Evolutionary conservation across 805 yeast genomes (phyloP).

Genomic region (Tetrapisispora nanseiensis): DNA sequence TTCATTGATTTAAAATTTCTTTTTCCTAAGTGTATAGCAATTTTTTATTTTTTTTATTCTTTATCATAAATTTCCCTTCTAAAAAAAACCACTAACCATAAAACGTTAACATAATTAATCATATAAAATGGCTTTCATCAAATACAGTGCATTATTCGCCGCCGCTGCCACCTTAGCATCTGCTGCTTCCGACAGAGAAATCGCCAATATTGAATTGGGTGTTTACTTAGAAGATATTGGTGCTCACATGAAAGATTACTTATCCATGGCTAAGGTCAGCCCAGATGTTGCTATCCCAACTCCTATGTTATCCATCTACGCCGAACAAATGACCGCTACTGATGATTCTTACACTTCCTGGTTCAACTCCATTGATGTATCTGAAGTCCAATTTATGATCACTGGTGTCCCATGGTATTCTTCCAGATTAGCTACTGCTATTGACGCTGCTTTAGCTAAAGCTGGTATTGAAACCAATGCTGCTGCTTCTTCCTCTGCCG

Average conservation of each 20-base stretch:
- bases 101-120: too few species aligned
- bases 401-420: slow-evolving; percentile 16
- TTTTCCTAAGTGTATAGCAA: too few species aligned
- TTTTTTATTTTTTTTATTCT: not conserved
- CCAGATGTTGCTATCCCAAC: slow-evolving; percentile 9
- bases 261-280: slow-evolving; percentile 6
- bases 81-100: not conserved
- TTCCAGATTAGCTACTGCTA: slow-evolving; percentile 5
- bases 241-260: slow-evolving; percentile 9
- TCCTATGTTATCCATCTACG: slow-evolving; percentile 8
- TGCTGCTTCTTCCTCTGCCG: not conserved
- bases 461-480: slow-evolving; percentile 2
- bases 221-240: slow-evolving; percentile 13
- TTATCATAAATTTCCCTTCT: not conserved
- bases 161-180: slow-evolving; percentile 9
- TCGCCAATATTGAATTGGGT: slow-evolving; percentile 10
- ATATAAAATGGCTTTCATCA: slow-evolving; percentile 3
- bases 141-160: slow-evolving; percentile 3
- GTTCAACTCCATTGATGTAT: slow-evolving; percentile 19
- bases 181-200: slow-evolving; percentile 6
- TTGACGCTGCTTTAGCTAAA: slow-evolving; percentile 3
- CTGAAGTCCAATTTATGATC: slow-evolving; percentile 20
- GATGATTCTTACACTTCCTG: slow-evolving; percentile 29
- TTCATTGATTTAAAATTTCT: too few species aligned
- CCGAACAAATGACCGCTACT: slow-evolving; percentile 23